These are phyloP conservation scores for Ambrosia trifida DNA, from an alignment of 129 eudicot species.

Conservation along the genomic window DNA sequence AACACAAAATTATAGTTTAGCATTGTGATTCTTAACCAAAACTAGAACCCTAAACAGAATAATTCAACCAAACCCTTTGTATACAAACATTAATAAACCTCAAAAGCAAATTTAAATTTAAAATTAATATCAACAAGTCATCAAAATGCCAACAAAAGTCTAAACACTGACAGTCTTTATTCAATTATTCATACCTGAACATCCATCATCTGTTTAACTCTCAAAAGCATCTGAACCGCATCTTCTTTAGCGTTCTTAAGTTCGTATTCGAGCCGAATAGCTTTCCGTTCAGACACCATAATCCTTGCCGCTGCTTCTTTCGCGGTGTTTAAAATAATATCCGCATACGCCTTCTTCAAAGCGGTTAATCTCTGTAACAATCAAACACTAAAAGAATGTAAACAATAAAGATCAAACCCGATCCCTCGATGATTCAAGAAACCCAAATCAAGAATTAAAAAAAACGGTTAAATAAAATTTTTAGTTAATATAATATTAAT, in stretches of 20 bases:
- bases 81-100: neutral
- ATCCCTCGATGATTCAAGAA: constrained; percentile 22
- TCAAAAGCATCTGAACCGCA: constrained; percentile 63
- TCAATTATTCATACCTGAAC: constrained; percentile 48
- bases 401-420: constrained; percentile 31
- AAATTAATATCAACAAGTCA: neutral
- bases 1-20: neutral
- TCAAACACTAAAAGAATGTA: constrained; percentile 27
- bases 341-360: constrained; percentile 92
- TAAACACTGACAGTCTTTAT: neutral
- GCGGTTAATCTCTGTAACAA: constrained; percentile 63
- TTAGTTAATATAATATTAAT: neutral
- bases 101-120: constrained; percentile 16
- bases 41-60: constrained; percentile 18
- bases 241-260: constrained; percentile 65
- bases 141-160: constrained; percentile 16
- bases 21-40: neutral
- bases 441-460: constrained; percentile 24
- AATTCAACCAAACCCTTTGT: neutral
- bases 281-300: constrained; percentile 75
- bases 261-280: constrained; percentile 63
- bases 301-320: constrained; percentile 92
- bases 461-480: constrained; percentile 25
- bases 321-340: constrained; percentile 80
- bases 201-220: constrained; percentile 90